These are phyloP conservation scores for Trichoderma parareesei DNA, from an alignment of 495 filamentous ascomycete genomes.

Conservation along the genomic window DNA sequence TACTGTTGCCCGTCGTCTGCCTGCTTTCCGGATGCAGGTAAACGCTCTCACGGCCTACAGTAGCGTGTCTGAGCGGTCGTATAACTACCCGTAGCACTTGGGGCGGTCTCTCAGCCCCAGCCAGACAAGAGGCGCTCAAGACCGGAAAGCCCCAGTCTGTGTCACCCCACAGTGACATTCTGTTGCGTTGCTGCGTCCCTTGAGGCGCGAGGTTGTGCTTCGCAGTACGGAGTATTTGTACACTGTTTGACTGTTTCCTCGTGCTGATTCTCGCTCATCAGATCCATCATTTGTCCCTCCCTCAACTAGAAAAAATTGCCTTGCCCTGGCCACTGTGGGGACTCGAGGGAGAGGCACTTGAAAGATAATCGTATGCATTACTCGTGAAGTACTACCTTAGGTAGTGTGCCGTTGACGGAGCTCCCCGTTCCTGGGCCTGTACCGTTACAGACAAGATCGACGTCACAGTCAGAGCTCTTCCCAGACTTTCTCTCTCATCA, in stretches of 20 bases:
- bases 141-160: background rate
- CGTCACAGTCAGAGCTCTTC: background rate
- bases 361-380: background rate
- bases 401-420: background rate
- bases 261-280: no score
- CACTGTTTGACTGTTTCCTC: no score
- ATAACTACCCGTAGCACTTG: no score
- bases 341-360: background rate
- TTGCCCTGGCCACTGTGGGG: no score
- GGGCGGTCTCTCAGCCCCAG: background rate
- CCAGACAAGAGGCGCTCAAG: background rate
- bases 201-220: background rate
- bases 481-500: background rate
- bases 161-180: background rate
- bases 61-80: background rate
- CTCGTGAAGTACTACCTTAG: background rate
- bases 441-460: background rate
- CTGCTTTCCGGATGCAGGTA: background rate
- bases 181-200: no score
- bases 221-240: background rate
- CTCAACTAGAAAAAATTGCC: no score
- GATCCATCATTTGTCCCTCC: no score
- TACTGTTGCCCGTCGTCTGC: background rate
- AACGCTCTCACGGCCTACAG: slow-evolving; percentile 6
- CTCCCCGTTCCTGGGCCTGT: background rate